Evolutionary conservation across 176 grass and related monocot genomes (phyloP).

Genomic region (Eragrostis nindensis): DNA sequence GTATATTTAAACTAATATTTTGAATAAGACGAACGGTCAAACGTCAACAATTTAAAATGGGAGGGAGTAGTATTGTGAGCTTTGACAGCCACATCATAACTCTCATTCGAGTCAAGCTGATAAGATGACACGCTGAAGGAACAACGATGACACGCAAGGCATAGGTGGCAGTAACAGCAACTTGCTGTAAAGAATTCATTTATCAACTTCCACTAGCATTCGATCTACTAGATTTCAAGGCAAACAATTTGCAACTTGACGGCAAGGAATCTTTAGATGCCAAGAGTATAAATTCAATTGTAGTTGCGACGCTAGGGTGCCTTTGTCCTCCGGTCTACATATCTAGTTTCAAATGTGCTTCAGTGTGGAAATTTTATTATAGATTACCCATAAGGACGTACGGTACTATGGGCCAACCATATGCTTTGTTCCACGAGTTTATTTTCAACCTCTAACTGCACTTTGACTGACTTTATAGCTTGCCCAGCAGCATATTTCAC

Average conservation of each 20-base stretch:
- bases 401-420: neutral
- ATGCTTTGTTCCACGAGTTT: neutral
- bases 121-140: neutral
- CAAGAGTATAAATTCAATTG: neutral
- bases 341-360: neutral
- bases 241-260: slow-evolving; percentile 5
- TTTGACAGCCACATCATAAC: neutral
- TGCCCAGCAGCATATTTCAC: no score
- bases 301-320: neutral
- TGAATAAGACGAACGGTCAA: no score
- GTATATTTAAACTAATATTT: no score
- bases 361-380: no score
- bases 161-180: neutral
- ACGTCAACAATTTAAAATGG: no score
- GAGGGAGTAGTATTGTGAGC: neutral
- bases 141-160: neutral
- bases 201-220: neutral
- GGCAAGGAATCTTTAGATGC: neutral
- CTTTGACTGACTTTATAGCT: no score
- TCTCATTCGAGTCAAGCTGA: neutral
- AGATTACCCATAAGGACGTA: neutral
- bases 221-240: neutral
- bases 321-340: neutral
- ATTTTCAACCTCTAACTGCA: neutral
- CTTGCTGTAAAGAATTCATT: slow-evolving; percentile 10